Evolutionary conservation across 257 asterid species (phyloP).

Genomic region (Lavandula angustifolia): DNA sequence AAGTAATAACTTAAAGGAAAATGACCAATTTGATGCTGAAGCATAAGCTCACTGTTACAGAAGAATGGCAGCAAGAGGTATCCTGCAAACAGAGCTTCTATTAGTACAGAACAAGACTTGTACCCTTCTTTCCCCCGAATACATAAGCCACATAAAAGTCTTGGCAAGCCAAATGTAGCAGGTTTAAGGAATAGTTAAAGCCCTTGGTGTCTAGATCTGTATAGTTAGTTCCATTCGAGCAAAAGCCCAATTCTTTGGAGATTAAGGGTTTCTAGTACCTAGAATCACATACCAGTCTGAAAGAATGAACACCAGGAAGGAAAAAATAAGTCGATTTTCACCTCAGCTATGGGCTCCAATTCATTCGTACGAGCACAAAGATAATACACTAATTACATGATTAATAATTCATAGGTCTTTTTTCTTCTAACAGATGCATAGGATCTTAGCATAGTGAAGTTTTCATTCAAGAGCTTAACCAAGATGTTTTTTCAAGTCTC

Average conservation of each 20-base stretch:
- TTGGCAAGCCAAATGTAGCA: too few relatives aligned
- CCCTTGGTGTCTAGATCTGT: too few relatives aligned
- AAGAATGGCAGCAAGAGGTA: conserved; percentile 27
- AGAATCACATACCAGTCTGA: neutral
- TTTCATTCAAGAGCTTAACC: neutral
- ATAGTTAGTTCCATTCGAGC: neutral
- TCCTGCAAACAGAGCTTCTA: conserved; percentile 40
- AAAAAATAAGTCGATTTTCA: neutral
- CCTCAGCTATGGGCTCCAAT: neutral
- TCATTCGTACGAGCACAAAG: neutral
- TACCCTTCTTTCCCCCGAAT: neutral
- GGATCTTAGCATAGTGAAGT: neutral
- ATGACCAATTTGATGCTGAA: conserved; percentile 5
- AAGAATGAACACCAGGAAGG: neutral
- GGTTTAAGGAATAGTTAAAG: too few relatives aligned
- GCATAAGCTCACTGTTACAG: conserved; percentile 19
- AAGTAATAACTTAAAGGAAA: neutral
- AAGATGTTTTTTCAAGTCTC: conserved; percentile 5
- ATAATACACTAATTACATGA: neutral
- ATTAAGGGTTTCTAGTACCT: neutral
- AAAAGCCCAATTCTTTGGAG: neutral
- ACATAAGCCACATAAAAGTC: neutral
- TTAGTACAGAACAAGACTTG: conserved; percentile 4
- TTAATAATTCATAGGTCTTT: neutral
- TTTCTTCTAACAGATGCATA: neutral